Conservation (phyloP, 192 early-diverging fungal genomes). For the Endogone sp. region DNA sequence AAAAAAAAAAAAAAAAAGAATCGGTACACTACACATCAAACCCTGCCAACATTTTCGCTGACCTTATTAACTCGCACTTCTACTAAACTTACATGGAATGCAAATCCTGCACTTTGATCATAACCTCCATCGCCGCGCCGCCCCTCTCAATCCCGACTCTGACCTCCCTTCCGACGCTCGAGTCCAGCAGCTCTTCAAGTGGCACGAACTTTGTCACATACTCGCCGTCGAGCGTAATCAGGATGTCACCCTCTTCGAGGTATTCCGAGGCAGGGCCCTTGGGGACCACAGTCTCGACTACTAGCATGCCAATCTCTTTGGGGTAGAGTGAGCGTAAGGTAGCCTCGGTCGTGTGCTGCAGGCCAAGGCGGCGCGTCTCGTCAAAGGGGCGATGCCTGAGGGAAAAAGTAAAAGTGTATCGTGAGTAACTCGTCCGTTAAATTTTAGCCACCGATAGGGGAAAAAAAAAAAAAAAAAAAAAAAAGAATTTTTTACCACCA, state of each 20-base stretch:
- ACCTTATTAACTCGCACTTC: constrained; percentile 38
- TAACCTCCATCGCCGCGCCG: constrained; percentile 57
- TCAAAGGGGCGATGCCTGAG: constrained; percentile 68
- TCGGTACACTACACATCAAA: constrained; percentile 43
- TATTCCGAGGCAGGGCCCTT: constrained; percentile 61
- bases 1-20: constrained; percentile 22
- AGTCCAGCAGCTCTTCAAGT: constrained; percentile 67
- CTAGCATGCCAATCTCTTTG: constrained; percentile 76
- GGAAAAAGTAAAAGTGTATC: neutral
- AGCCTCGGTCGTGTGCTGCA: constrained; percentile 58
- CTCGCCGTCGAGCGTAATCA: constrained; percentile 63
- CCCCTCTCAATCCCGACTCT: constrained; percentile 66
- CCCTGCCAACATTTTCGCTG: constrained; percentile 47
- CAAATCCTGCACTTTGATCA: constrained; percentile 61
- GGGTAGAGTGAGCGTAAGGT: constrained; percentile 52
- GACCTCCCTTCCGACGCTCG: constrained; percentile 57
- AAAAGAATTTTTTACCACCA: neutral
- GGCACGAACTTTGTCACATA: constrained; percentile 82
- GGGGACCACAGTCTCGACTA: constrained; percentile 70
- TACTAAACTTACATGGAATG: constrained; percentile 55
- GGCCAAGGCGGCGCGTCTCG: constrained; percentile 66
- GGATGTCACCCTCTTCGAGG: constrained; percentile 75
- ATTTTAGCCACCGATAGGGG: too few species aligned
- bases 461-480: too few species aligned
- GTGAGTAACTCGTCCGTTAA: too few species aligned